Evolutionary conservation across 371 early-diverging fungal species (phyloP).

Genomic region (Rhizopus stolonifer): DNA sequence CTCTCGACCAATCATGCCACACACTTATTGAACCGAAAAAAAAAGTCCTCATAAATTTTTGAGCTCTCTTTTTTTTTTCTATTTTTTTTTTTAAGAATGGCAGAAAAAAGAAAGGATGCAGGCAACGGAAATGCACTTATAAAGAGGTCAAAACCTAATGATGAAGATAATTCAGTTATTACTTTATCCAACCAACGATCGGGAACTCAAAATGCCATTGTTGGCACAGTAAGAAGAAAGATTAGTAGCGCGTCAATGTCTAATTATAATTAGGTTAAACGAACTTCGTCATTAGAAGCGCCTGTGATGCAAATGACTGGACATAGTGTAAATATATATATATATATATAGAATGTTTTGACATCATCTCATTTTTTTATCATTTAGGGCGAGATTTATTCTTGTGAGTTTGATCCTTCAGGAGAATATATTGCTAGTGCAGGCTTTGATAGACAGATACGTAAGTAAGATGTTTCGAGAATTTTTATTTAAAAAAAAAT

Average conservation of each 20-base stretch:
- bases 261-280: constrained; percentile 54
- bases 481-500: neutral
- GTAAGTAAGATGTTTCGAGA: constrained; percentile 44
- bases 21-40: neutral
- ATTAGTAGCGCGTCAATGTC: neutral
- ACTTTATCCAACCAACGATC: constrained; percentile 50
- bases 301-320: constrained; percentile 90
- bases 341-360: neutral
- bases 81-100: constrained; percentile 15
- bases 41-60: neutral
- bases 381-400: constrained; percentile 76
- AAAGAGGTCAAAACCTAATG: constrained; percentile 56
- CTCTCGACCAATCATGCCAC: too few species aligned
- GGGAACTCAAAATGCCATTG: constrained; percentile 57
- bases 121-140: constrained; percentile 45
- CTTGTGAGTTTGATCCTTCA: constrained; percentile 81
- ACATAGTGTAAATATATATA: constrained; percentile 61
- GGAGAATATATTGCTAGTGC: constrained; percentile 87
- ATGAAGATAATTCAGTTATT: constrained; percentile 37
- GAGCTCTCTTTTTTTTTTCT: neutral
- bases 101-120: constrained; percentile 27
- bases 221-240: constrained; percentile 56
- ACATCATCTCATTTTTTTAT: neutral
- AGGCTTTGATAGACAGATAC: constrained; percentile 78
- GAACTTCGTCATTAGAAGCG: constrained; percentile 84